Percentiles rank a stretch among this genome's conserved stretches.
Evolutionary conservation across 106 monocot genomes (phyloP).

Genomic region (Dendrobium officinale): DNA sequence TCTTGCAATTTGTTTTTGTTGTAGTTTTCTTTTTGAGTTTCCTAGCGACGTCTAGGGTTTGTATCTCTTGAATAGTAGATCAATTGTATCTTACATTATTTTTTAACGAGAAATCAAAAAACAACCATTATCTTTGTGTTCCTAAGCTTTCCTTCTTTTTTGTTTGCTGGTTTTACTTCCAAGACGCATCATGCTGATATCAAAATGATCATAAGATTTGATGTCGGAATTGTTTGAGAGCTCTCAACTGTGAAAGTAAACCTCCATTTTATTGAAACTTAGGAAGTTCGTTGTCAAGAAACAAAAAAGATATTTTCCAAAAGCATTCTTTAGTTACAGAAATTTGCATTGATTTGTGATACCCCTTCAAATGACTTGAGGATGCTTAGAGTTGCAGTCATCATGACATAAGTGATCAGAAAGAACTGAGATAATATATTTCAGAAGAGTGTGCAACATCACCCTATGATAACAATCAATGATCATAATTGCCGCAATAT

Average conservation of each 20-base stretch:
- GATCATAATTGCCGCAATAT: neutral
- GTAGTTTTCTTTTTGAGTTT: too few species aligned
- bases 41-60: too few species aligned
- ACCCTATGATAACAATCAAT: neutral
- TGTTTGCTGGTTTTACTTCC: too few species aligned
- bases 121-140: too few species aligned
- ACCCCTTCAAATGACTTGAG: neutral
- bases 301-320: neutral
- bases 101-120: too few species aligned
- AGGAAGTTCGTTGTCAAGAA: neutral
- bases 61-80: too few species aligned
- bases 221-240: neutral
- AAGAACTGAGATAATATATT: neutral
- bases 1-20: too few species aligned
- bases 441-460: neutral
- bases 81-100: too few species aligned
- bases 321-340: neutral
- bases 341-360: neutral
- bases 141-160: too few species aligned
- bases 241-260: neutral
- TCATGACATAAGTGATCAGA: neutral
- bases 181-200: neutral
- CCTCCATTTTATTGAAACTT: neutral
- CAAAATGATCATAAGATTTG: neutral
- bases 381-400: neutral